Percentiles rank a stretch among this genome's conserved stretches.
These are phyloP conservation scores for Catharanthus roseus DNA, from an alignment of 257 asterid species.

Conservation along the genomic window DNA sequence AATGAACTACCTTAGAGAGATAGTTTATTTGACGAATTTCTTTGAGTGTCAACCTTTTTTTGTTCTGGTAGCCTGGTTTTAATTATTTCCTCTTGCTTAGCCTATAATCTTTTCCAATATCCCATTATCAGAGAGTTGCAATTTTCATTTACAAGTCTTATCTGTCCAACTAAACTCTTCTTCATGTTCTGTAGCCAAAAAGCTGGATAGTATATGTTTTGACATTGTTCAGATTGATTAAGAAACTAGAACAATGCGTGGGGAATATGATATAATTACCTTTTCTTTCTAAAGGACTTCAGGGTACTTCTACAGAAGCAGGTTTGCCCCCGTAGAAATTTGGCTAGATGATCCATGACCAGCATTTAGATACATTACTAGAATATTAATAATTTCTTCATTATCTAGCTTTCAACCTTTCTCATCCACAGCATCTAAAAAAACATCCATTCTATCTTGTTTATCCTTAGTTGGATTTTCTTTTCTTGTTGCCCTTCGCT, in stretches of 20 bases:
- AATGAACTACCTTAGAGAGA: conserved; percentile 53
- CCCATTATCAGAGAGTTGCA: neutral
- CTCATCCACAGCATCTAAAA: conserved; percentile 62
- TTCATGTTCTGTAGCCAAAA: too few species aligned
- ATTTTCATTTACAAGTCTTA: too few species aligned
- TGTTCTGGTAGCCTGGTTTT: conserved; percentile 60
- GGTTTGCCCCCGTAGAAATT: conserved; percentile 72
- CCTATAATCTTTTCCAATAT: conserved; percentile 32
- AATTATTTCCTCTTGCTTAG: conserved; percentile 75
- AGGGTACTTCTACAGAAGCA: conserved; percentile 60
- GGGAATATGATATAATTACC: conserved; percentile 31
- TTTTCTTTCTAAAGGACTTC: conserved; percentile 59
- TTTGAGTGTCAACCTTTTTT: conserved; percentile 48
- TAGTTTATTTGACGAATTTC: conserved; percentile 79
- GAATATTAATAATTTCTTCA: conserved; percentile 73
- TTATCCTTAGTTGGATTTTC: conserved; percentile 16
- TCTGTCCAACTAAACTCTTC: neutral
- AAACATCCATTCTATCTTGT: conserved; percentile 81
- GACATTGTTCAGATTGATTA: too few species aligned
- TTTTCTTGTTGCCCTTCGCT: conserved; percentile 42
- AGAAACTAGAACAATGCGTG: too few species aligned
- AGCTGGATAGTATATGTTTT: too few species aligned
- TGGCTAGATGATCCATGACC: conserved; percentile 98
- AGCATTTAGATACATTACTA: conserved; percentile 87
- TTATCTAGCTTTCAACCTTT: conserved; percentile 58